Conservation (phyloP, 352 stramenopile species). For the Peronospora farinosa region DNA sequence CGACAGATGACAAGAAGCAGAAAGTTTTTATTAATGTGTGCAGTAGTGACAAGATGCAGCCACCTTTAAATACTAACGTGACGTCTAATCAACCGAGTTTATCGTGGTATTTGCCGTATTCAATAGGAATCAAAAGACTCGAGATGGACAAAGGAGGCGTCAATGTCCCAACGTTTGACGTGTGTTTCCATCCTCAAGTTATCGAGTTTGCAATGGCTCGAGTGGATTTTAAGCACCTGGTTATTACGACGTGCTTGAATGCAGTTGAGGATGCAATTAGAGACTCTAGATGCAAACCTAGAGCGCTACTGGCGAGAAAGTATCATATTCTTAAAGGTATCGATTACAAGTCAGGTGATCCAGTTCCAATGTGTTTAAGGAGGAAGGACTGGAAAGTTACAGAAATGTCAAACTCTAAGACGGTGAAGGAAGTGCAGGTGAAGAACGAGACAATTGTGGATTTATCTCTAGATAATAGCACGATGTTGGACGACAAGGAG, state of each 20-base stretch:
- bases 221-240: slow-evolving; percentile 75
- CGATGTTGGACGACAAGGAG: slow-evolving; percentile 13
- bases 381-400: slow-evolving; percentile 18
- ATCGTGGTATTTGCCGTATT: slow-evolving; percentile 89
- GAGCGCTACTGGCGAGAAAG: slow-evolving; percentile 29
- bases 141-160: slow-evolving; percentile 82
- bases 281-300: slow-evolving; percentile 24
- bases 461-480: slow-evolving; percentile 3
- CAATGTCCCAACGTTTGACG: slow-evolving; percentile 81
- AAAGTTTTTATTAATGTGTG: slow-evolving; percentile 95
- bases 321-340: slow-evolving; percentile 86
- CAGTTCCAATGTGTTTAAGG: slow-evolving; percentile 64
- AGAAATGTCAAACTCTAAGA: slow-evolving; percentile 6
- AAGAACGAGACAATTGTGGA: not conserved
- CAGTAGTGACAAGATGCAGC: slow-evolving; percentile 73
- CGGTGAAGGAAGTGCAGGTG: not conserved
- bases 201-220: slow-evolving; percentile 55
- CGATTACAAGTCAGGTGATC: slow-evolving; percentile 76
- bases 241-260: slow-evolving; percentile 85
- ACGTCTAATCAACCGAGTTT: slow-evolving; percentile 25
- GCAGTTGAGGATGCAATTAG: slow-evolving; percentile 61
- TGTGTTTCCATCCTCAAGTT: slow-evolving; percentile 88
- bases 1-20: slow-evolving; percentile 35
- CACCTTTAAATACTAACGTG: slow-evolving; percentile 56
- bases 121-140: slow-evolving; percentile 82